Conservation (phyloP, 2,329 filamentous ascomycete species). For the Fusarium sp. region DNA sequence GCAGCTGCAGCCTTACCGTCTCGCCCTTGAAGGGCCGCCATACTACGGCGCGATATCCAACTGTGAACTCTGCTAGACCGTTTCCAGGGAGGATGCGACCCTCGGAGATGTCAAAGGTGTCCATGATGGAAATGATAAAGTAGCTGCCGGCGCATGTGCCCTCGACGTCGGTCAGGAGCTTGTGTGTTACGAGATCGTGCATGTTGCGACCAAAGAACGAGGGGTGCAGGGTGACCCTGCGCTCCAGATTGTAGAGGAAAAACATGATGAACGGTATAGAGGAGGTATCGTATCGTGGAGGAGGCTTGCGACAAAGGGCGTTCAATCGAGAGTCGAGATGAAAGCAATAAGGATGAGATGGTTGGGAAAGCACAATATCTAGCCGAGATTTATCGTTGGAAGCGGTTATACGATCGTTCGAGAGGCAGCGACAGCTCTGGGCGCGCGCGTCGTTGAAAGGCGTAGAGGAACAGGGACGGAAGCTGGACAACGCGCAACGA, state of each 20-base stretch:
- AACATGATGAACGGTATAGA: constrained; percentile 74
- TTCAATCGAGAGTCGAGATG: neutral
- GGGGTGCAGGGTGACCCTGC: constrained; percentile 93
- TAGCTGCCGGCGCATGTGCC: constrained; percentile 95
- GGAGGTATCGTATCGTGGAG: neutral
- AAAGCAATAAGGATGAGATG: neutral
- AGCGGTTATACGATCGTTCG: constrained; percentile 19
- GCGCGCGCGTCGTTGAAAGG: constrained; percentile 14
- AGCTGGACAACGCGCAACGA: constrained; percentile 18
- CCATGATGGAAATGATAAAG: constrained; percentile 98
- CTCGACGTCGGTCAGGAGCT: constrained; percentile 92
- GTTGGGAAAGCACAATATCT: neutral
- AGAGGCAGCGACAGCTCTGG: constrained; percentile 3
- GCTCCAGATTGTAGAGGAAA: constrained; percentile 97
- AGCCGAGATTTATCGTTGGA: constrained; percentile 2
- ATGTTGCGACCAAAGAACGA: constrained; percentile 97
- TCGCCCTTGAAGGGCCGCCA: constrained; percentile 99
- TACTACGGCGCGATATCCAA: constrained; percentile 94
- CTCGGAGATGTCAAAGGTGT: constrained; percentile 94
- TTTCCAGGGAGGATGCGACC: constrained; percentile 92
- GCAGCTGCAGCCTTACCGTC: constrained; percentile 73
- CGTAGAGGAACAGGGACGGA: constrained; percentile 6
- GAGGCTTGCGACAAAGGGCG: constrained; percentile 4
- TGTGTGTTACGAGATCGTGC: constrained; percentile 88
- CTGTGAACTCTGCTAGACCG: constrained; percentile 92